Conservation (phyloP, 1,284 basidiomycete genomes). For the Malassezia sp. region DNA sequence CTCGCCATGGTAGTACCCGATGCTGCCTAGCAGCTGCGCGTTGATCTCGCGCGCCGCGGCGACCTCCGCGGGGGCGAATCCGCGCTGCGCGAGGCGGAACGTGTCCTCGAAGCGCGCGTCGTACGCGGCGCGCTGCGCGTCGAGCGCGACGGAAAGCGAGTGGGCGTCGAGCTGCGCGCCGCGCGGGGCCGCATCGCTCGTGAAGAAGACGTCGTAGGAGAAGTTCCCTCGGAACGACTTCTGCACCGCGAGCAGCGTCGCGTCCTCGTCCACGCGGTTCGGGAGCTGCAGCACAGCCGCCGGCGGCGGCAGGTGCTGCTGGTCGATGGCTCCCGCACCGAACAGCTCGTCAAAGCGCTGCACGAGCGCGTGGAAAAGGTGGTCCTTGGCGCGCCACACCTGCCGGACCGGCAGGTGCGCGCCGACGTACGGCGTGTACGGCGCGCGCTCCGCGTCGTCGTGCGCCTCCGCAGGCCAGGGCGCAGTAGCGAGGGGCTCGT, state of each 20-base stretch:
- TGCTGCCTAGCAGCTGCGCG: constrained; percentile 75
- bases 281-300: constrained; percentile 64
- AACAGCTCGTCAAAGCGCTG: constrained; percentile 43
- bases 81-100: constrained; percentile 54
- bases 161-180: constrained; percentile 54
- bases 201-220: constrained; percentile 73
- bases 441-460: constrained; percentile 57
- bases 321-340: neutral
- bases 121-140: constrained; percentile 57
- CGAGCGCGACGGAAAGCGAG: constrained; percentile 57
- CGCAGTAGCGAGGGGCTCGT: constrained; percentile 28
- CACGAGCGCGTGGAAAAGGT: constrained; percentile 57
- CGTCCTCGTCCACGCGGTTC: constrained; percentile 60
- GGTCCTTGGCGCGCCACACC: constrained; percentile 76
- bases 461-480: too few relatives aligned
- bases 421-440: constrained; percentile 64
- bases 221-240: constrained; percentile 69
- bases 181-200: constrained; percentile 57
- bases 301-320: constrained; percentile 61
- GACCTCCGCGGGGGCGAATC: constrained; percentile 51
- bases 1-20: constrained; percentile 86
- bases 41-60: constrained; percentile 75
- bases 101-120: constrained; percentile 57
- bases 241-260: constrained; percentile 75
- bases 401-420: constrained; percentile 56